Evolutionary conservation across 129 eudicot species (phyloP), one percentile per base, ranked within the genome.

Genomic region (Centaurea solstitialis): DNA sequence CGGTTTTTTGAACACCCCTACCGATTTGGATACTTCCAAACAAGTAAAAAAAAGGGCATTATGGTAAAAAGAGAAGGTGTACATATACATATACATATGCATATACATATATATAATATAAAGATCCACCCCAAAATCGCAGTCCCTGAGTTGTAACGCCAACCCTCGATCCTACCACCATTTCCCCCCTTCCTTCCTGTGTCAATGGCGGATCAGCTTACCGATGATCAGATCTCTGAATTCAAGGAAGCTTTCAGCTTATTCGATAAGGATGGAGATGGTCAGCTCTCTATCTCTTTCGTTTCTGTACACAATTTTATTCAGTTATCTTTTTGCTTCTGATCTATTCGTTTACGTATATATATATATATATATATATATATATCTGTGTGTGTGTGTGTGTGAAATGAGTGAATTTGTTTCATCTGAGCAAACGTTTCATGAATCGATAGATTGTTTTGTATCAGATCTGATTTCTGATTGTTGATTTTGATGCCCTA

Each of bases 151-250:
- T 74, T 74, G 67, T 73, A 73, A 73, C 67, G 30, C 68, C 78
- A 26, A 68, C 78, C 72, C 72, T 43, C 53, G 50, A 24, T 33
- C 4, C 5, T 33, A 33, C 37, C 37, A 33, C 38, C 37, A 67
- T 67, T 67, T 67, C 1, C 28, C 66, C 21, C 53, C 15, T 8
- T 7, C 50, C 78, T 17, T 75, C 43, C 28, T 75, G 47, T 53
- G 68, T 30, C 30, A 30, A 79, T 79, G 87, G 87, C 87, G 30
- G 87, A 84, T 74, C 87, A 84, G 84, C 87, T 84, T 26, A 84
- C 87, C 61, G 87, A 84, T 47, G 87, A 84, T 69, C 87, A 84
- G 87, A 84, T 84, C 77, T 84, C 87, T 39, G 87, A 84, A 59
- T 84, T 79, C 73, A 84, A 84, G 76, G 84, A 79, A 30, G 87